A percentile compares a stretch with the other conserved stretches of the same genome.
Evolutionary conservation across 306 rosid genomes (phyloP).

Genomic region (Casuarina cunninghamiana): DNA sequence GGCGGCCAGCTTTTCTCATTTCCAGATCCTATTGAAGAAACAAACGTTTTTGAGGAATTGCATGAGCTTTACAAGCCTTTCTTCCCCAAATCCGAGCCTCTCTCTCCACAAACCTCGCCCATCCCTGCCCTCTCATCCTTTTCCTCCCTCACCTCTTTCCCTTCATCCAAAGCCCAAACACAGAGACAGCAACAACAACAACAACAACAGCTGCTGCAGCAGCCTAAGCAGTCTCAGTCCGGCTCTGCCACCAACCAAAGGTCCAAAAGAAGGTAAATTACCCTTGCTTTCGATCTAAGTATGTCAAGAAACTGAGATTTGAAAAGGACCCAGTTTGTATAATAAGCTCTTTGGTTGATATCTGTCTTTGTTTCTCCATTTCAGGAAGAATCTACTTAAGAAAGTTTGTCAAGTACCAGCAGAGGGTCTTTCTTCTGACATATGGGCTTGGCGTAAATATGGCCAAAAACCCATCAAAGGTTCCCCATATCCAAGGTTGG

Average conservation of each 20-base stretch:
- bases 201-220: slow-evolving; percentile 36
- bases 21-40: slow-evolving; percentile 48
- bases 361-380: slow-evolving; percentile 11
- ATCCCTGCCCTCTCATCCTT: slow-evolving; percentile 30
- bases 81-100: slow-evolving; percentile 54
- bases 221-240: slow-evolving; percentile 37
- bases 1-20: slow-evolving; percentile 33
- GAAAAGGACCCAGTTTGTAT: slow-evolving; percentile 18
- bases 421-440: slow-evolving; percentile 82
- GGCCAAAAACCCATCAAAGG: slow-evolving; percentile 99
- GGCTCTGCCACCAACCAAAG: slow-evolving; percentile 49
- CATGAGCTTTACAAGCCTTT: slow-evolving; percentile 93
- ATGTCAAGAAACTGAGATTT: slow-evolving; percentile 8
- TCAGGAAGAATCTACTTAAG: slow-evolving; percentile 88
- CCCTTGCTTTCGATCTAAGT: slow-evolving; percentile 2
- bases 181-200: slow-evolving; percentile 44
- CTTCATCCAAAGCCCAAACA: slow-evolving; percentile 35
- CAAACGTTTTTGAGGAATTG: slow-evolving; percentile 51
- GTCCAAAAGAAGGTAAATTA: slow-evolving; percentile 76
- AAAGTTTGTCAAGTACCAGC: slow-evolving; percentile 89
- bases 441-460: slow-evolving; percentile 98
- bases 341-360: slow-evolving; percentile 9
- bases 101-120: slow-evolving; percentile 28
- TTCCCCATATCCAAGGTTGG: slow-evolving; percentile 94
- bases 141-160: slow-evolving; percentile 24